A percentile compares a stretch with the other conserved stretches of the same genome.
These are phyloP conservation scores for Lecanicillium sp. DNA, from an alignment of 2,329 filamentous ascomycete genomes.

Conservation along the genomic window DNA sequence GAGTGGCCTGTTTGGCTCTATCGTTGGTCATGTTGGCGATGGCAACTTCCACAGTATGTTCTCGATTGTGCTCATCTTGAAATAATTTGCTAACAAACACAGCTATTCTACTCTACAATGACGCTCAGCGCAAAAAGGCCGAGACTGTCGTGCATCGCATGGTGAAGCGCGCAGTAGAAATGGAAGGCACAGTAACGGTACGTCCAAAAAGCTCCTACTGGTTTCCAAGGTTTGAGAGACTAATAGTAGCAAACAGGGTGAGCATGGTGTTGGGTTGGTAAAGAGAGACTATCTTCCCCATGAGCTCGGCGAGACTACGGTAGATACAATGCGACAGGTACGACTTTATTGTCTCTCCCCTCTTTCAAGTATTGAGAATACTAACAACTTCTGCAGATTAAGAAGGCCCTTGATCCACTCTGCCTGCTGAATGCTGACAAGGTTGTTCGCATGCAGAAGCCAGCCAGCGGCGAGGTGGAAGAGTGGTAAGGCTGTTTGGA, in stretches of 20 bases:
- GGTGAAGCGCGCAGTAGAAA: constrained; percentile 77
- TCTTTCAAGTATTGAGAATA: too few relatives aligned
- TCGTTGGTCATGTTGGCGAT: constrained; percentile 68
- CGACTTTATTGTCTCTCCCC: constrained; percentile 14
- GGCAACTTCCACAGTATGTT: constrained; percentile 64
- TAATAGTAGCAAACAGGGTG: constrained; percentile 39
- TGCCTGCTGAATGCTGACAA: constrained; percentile 64
- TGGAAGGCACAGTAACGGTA: constrained; percentile 75
- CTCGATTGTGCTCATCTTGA: neutral
- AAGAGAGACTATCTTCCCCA: constrained; percentile 78
- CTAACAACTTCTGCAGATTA: constrained; percentile 47
- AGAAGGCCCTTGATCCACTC: constrained; percentile 70
- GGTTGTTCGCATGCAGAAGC: constrained; percentile 51
- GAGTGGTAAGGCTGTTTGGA: constrained; percentile 27
- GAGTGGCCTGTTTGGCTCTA: constrained; percentile 35
- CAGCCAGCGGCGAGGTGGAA: constrained; percentile 32
- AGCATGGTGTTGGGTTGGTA: constrained; percentile 76
- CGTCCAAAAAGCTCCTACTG: constrained; percentile 12
- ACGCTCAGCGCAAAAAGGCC: constrained; percentile 57
- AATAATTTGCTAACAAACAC: neutral
- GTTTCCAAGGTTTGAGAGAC: neutral
- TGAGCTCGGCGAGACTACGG: constrained; percentile 65
- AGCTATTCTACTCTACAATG: constrained; percentile 52
- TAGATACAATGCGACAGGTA: constrained; percentile 77
- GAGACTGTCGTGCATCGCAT: constrained; percentile 71